Base-by-base conservation (phyloP, 2,329 filamentous ascomycete species). In the Delphinella strobiligena region DNA sequence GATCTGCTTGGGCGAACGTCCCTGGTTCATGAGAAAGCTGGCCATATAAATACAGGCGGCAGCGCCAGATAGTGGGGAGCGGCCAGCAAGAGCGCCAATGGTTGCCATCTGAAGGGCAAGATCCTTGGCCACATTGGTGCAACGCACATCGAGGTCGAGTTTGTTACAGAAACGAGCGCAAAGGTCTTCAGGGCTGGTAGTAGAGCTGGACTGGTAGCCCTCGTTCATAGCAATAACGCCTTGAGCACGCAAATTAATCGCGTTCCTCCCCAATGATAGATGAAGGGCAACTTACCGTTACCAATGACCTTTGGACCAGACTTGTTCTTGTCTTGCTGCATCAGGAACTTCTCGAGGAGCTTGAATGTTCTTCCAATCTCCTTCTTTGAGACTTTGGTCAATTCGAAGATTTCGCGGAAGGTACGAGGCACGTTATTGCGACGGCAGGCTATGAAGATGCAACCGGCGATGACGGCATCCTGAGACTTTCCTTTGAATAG, bases 291-390 rank as follows among this genome's bases (percentile, higher is more conserved):
- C 61, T 72, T 62, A 79, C 75, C 59, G 63, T 75, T 68, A 41
- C 49, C 49, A 38, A 52, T 44, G 45, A 51, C 52, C 16, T 47
- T 45, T 10, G 50, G 48, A 15, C 47, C 46, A 42, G 40, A 68
- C 47, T 71, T 71, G 52, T 76, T 72, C 40, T 74, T 66, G 48
- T 80, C 78, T 30, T 85, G 74, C 52, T 79, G 79, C 54, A 80
- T 78, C 54, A 96, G 74, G 63, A 93, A 95, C 51, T 80, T 78
- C 64, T 96, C 88, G 33, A 98, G 71, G 42, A 78, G 71, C 68
- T 98, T 98, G 74, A 95, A 98, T 17, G 89, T 89, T 42, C 88
- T 73, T 16, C 91, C 91, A 47, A 98, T 94, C 57, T 98, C 93
- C 66, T 96, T 96, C 69, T 96, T 95, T 45, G 82, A 80, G 19